A percentile compares a stretch with the other conserved stretches of the same genome.
These are phyloP conservation scores for Sarocladium oryzae DNA, from an alignment of 2,329 filamentous ascomycete genomes.

Conservation along the genomic window DNA sequence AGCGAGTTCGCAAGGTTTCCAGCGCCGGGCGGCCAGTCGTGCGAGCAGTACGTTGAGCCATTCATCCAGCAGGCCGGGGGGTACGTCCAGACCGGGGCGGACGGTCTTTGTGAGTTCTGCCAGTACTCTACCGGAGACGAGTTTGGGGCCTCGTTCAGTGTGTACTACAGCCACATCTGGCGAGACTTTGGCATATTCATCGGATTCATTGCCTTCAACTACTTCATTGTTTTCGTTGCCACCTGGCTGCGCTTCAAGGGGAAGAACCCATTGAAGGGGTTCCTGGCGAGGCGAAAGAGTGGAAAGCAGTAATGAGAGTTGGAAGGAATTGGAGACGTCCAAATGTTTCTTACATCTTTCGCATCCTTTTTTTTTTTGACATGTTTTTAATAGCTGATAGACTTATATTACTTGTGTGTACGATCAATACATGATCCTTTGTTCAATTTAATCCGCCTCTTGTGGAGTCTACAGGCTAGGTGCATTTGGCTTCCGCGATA, in stretches of 20 bases:
- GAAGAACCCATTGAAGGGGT: slow-evolving; percentile 28
- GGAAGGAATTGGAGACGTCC: too few species aligned
- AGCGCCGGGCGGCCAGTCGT: slow-evolving; percentile 52
- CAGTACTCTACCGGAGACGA: slow-evolving; percentile 54
- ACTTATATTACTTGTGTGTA: too few species aligned
- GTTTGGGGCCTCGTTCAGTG: slow-evolving; percentile 53
- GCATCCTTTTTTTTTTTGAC: too few species aligned
- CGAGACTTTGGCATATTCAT: slow-evolving; percentile 59
- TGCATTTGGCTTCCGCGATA: too few species aligned
- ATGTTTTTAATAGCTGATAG: too few species aligned
- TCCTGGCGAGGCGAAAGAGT: slow-evolving; percentile 21
- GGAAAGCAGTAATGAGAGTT: not conserved
- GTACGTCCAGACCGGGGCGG: slow-evolving; percentile 49
- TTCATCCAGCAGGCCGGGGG: slow-evolving; percentile 51
- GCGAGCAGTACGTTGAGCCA: slow-evolving; percentile 48
- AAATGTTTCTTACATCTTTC: too few species aligned
- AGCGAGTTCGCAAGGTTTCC: slow-evolving; percentile 55
- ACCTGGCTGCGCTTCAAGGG: slow-evolving; percentile 34
- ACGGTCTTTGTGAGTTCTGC: slow-evolving; percentile 58
- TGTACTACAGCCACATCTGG: slow-evolving; percentile 57
- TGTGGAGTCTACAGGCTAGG: too few species aligned
- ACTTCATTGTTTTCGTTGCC: slow-evolving; percentile 29
- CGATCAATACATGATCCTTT: too few species aligned
- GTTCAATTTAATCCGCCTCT: too few species aligned
- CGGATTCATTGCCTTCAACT: slow-evolving; percentile 60